Evolutionary conservation across 164 flowering plant genomes (phyloP).

Genomic region (Umbilicus rupestris): DNA sequence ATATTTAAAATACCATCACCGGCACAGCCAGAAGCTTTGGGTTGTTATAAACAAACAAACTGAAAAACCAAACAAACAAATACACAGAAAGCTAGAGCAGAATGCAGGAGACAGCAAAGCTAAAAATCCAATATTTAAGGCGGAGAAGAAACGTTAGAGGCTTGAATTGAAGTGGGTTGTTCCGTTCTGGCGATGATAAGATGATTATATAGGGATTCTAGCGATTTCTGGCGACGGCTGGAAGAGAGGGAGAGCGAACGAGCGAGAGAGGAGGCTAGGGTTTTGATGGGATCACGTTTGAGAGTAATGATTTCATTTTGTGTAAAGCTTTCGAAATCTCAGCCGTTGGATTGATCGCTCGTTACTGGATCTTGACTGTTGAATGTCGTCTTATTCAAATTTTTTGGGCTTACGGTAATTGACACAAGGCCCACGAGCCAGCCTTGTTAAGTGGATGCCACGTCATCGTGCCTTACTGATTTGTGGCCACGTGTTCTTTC

Average conservation of each 20-base stretch:
- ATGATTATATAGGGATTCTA: neutral
- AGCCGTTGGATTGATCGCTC: neutral
- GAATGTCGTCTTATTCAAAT: neutral
- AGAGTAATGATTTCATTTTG: too few relatives aligned
- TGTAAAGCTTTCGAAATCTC: neutral
- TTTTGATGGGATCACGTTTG: too few relatives aligned
- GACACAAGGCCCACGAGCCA: too few relatives aligned
- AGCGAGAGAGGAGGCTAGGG: neutral
- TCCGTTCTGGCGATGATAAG: neutral
- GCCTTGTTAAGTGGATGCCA: too few relatives aligned
- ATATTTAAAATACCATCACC: too few relatives aligned
- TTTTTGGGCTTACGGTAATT: neutral
- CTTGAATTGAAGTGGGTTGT: too few relatives aligned
- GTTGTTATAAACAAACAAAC: too few relatives aligned
- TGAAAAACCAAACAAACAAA: too few relatives aligned
- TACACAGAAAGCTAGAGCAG: neutral
- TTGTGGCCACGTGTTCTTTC: too few relatives aligned
- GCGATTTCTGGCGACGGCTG: neutral
- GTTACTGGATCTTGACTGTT: neutral
- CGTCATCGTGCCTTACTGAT: too few relatives aligned
- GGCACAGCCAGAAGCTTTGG: too few relatives aligned
- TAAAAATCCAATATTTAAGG: neutral
- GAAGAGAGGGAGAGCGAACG: too few relatives aligned
- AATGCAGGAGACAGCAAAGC: neutral
- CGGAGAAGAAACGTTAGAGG: neutral